Conservation (phyloP, 2,329 filamentous ascomycete genomes). For the Pseudogymnoascus sp. region DNA sequence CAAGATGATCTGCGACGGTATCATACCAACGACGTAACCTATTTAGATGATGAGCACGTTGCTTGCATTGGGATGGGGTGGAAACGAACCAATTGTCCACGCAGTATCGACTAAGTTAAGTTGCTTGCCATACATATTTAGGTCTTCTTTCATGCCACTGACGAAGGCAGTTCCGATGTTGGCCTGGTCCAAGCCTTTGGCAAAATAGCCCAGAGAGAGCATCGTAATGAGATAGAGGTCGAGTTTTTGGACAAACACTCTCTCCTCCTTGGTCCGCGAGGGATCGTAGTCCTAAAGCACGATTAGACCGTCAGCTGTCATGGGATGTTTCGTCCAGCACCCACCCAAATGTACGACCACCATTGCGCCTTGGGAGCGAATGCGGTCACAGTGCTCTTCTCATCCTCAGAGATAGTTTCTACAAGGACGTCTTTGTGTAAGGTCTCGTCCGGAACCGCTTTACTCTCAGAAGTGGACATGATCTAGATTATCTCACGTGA, state of each 20-base stretch:
- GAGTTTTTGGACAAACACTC: not conserved
- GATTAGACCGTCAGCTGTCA: not conserved
- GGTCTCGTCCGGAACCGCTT: not conserved
- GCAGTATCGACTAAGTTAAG: slow-evolving; percentile 34
- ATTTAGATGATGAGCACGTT: slow-evolving; percentile 27
- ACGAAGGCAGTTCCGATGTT: slow-evolving; percentile 25
- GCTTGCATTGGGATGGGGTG: slow-evolving; percentile 28
- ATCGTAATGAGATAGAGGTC: not conserved
- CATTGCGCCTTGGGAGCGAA: not conserved
- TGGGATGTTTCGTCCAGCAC: not conserved
- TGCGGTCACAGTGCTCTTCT: not conserved
- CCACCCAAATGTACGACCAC: not conserved
- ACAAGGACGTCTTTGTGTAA: not conserved
- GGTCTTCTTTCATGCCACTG: slow-evolving; percentile 34
- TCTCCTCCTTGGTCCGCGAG: not conserved
- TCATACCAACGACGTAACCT: slow-evolving; percentile 34
- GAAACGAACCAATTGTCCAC: slow-evolving; percentile 24
- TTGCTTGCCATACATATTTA: slow-evolving; percentile 45
- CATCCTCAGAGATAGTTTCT: not conserved
- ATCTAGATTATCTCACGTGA: not conserved
- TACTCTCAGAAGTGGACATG: not conserved
- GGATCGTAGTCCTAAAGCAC: not conserved
- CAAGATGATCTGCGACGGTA: slow-evolving; percentile 35
- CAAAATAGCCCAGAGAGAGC: slow-evolving; percentile 31
- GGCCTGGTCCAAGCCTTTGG: slow-evolving; percentile 37